Evolutionary conservation across 2,329 filamentous ascomycete species (phyloP).

Genomic region (Penicillium oxalicum): DNA sequence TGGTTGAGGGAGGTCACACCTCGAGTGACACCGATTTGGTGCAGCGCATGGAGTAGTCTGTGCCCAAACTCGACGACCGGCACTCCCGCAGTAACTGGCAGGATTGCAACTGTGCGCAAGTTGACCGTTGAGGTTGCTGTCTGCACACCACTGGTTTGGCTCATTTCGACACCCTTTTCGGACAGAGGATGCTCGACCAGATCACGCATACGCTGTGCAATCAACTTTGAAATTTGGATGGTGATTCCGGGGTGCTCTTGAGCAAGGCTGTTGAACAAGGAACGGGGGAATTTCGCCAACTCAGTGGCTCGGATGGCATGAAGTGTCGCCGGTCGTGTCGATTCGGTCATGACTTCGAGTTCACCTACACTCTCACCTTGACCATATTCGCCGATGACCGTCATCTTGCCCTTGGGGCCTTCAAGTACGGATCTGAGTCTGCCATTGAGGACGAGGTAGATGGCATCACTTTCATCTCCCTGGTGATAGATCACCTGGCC

Average conservation of each 20-base stretch:
- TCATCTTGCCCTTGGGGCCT: constrained; percentile 71
- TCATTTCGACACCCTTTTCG: constrained; percentile 58
- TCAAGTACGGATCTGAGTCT: constrained; percentile 80
- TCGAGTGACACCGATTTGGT: constrained; percentile 81
- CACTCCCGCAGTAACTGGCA: constrained; percentile 85
- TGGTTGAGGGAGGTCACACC: constrained; percentile 91
- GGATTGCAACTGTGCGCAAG: constrained; percentile 81
- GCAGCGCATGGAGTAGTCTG: constrained; percentile 76
- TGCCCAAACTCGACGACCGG: constrained; percentile 94
- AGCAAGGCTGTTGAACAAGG: constrained; percentile 93
- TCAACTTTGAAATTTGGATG: constrained; percentile 98
- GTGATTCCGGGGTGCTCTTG: constrained; percentile 97
- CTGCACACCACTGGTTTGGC: constrained; percentile 46
- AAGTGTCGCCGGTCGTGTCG: constrained; percentile 78
- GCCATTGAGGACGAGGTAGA: constrained; percentile 95
- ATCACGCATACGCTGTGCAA: constrained; percentile 87
- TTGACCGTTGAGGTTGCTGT: constrained; percentile 78
- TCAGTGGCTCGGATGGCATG: constrained; percentile 97
- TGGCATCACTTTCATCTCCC: constrained; percentile 92
- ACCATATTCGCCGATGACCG: constrained; percentile 84
- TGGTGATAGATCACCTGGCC: constrained; percentile 93
- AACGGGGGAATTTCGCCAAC: constrained; percentile 90
- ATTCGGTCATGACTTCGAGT: constrained; percentile 93
- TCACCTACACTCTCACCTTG: constrained; percentile 98
- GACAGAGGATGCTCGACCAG: constrained; percentile 75